Evolutionary conservation across 306 rosid genomes (phyloP).

Genomic region (Neltuma alba): DNA sequence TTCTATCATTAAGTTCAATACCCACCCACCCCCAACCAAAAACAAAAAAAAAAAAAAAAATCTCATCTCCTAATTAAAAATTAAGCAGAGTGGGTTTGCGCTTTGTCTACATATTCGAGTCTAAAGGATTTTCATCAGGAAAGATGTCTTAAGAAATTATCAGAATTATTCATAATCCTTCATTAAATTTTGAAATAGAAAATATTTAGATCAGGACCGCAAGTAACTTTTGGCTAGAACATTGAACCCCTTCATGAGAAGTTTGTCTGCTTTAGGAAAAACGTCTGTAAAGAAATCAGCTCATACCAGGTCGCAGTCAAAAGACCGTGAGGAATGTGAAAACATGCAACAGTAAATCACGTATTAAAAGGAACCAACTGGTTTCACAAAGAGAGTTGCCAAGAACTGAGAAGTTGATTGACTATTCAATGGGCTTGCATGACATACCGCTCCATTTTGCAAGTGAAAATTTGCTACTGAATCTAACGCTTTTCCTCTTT

Average conservation of each 20-base stretch:
- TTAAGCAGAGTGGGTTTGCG: neutral
- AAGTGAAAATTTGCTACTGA: conserved; percentile 96
- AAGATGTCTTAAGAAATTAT: neutral
- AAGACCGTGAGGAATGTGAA: conserved; percentile 24
- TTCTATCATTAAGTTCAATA: neutral
- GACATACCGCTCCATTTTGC: conserved; percentile 96
- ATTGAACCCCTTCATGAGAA: conserved; percentile 26
- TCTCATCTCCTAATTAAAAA: neutral
- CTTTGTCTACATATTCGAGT: neutral
- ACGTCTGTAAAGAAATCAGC: conserved; percentile 19
- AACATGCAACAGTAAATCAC: conserved; percentile 11
- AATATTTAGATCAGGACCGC: conserved; percentile 9
- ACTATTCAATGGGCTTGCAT: conserved; percentile 2
- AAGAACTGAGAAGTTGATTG: conserved; percentile 29
- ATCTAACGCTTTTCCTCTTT: conserved; percentile 96
- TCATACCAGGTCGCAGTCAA: conserved; percentile 23
- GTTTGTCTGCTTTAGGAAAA: conserved; percentile 7
- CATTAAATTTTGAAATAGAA: neutral
- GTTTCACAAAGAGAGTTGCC: conserved; percentile 33
- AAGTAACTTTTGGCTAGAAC: conserved; percentile 14
- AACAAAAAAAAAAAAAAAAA: neutral
- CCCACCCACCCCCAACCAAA: neutral
- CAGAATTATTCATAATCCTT: neutral
- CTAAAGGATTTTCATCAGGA: neutral
- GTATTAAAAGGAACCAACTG: conserved; percentile 17